Evolutionary conservation across 1,284 basidiomycete species (phyloP), one percentile per base, ranked within the genome.

Genomic region (Austroboletus niveus): DNA sequence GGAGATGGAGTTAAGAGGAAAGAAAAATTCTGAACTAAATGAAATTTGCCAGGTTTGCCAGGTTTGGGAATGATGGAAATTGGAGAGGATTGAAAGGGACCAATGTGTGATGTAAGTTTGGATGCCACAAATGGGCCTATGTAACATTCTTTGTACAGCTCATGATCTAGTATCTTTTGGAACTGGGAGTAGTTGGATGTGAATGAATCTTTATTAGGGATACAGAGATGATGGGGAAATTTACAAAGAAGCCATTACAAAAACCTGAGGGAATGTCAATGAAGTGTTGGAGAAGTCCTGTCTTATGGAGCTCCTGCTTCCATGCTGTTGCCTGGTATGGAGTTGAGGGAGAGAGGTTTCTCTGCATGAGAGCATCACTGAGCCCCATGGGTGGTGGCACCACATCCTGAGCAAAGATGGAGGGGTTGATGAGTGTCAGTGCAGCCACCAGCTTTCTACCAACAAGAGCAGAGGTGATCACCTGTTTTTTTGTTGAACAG

Each of bases 71-170:
- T 39, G 0, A 58, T 14, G 0, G 50, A 54, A 0, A 58, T 8
- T 0, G 55, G 48, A 0, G 48, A 57, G 0, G 55, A n/a, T 14
- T 57, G 52, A 14, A 36, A 56, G 0, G 49, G 54, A 0, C 51
- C 39, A 0, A 57, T 15, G 3, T 11, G 1, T 10, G 3, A 2
- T 11, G 3, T 5, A 2, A 41, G 9, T 1, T 10, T 27, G n/a
- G n/a, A n/a, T n/a, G n/a, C n/a, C n/a, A n/a, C 3, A 22, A 41
- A 41, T 1, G 10, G 40, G 10, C 40, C 40, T 7, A 41, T 9
- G 17, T 41, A 41, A 10, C 17, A 4, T 12, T 10, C 20, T 41
- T 41, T 41, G 8, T 1, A 1, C 5, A 41, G 11, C 17, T 41
- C 40, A 27, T 27, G 24, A 3, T 11, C 12, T 22, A 41, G n/a